Evolutionary conservation across 139 green algal species (phyloP).

Genomic region (Monoraphidium neglectum): DNA sequence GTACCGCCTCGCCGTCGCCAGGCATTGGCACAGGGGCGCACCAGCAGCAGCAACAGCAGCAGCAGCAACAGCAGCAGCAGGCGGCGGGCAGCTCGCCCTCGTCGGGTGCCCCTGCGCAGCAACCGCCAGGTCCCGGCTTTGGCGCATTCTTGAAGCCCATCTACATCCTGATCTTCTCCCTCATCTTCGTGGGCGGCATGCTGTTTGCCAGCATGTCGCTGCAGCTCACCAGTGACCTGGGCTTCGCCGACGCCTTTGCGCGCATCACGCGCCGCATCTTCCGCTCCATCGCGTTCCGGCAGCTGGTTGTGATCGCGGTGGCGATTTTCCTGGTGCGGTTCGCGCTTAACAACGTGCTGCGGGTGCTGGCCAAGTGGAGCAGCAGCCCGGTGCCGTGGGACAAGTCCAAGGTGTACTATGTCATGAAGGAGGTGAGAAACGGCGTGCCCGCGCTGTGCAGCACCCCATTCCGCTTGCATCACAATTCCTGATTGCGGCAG

Average conservation of each 20-base stretch:
- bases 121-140: not conserved
- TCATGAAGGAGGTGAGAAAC: conserved; percentile 77
- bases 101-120: not conserved
- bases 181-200: conserved; percentile 49
- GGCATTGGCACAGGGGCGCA: no score
- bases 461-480: no score
- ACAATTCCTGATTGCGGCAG: no score
- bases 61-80: no score
- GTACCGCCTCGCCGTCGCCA: no score
- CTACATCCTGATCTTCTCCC: conserved; percentile 33
- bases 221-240: conserved; percentile 57
- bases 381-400: conserved; percentile 58
- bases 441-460: no score
- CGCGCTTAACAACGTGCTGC: conserved; percentile 53
- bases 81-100: not conserved
- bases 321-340: conserved; percentile 57
- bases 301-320: conserved; percentile 48
- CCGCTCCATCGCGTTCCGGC: conserved; percentile 18
- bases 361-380: conserved; percentile 37
- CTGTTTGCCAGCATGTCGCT: conserved; percentile 57
- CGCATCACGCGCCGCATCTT: conserved; percentile 56
- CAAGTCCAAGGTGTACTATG: conserved; percentile 67
- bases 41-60: no score
- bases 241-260: conserved; percentile 33
- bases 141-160: conserved; percentile 5